Evolutionary conservation across 495 filamentous ascomycete species (phyloP), one percentile per base, ranked within the genome.

Genomic region (Astrothelium macrocarpum): DNA sequence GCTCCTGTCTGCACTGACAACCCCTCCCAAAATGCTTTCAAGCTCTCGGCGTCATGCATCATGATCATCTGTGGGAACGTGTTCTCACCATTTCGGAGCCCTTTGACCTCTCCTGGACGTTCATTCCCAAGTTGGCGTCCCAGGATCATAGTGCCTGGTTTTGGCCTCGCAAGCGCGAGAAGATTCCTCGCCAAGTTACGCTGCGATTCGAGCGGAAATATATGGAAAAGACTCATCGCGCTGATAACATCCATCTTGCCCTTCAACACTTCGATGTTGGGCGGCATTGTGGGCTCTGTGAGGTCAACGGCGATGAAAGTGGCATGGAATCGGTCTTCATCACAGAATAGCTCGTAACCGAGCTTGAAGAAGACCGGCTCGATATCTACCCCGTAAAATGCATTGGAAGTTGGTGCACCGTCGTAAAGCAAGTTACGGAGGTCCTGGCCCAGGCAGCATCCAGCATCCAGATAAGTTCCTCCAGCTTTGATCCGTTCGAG

Each of bases 361-460:
- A 73, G 39, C 9, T 71, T 59, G 46, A 64, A 72, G 39, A 67
- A 68, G 10, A 32, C 53, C 23, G 20, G 11, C 7, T 29, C 36
- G 7, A 74, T 67, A 42, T 77, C 75, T 14, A 71, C 18, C 2
- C 68, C 75, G 56, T 66, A 60, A 25, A 75, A 20, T 31, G 68
- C 66, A n/a, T 67, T 59, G 1, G 64, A 36, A 18, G 45, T 18
- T 2, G 68, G 70, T 4, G 71, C 72, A 28, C 70, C 73, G 60
- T 74, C 71, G 36, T 62, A 62, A 3, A 71, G 69, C 2, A 77
- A 68, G 1, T 65, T 56, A 1, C 75, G 71, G 3, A 76, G 45
- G 26, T 77, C 75, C 53, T 71, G 66, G 25, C 71, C 75, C 5
- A 79, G 62, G 53, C 67, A 74, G 63, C 75, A 77, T 25, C 76